These are phyloP conservation scores for Yarrowia sp. DNA, from an alignment of 805 yeast genomes.

Conservation along the genomic window DNA sequence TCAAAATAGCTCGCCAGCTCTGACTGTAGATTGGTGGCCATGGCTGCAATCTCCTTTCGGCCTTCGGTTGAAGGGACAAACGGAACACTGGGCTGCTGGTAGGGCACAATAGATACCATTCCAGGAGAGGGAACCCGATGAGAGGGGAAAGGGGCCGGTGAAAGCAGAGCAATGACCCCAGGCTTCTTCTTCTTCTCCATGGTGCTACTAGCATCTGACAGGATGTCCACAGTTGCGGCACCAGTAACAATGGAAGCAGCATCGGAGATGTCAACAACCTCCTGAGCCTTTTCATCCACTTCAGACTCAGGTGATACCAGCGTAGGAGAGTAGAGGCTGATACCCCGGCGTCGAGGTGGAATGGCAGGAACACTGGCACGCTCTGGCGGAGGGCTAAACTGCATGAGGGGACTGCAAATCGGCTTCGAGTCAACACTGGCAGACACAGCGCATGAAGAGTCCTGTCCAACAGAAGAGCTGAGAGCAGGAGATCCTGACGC, in stretches of 20 bases:
- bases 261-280: neutral
- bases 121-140: neutral
- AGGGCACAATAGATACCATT: neutral
- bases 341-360: neutral
- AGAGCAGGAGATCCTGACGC: neutral
- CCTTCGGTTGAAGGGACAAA: neutral
- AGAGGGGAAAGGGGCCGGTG: slow-evolving; percentile 7
- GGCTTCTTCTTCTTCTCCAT: neutral
- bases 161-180: neutral
- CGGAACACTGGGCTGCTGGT: neutral
- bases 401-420: neutral
- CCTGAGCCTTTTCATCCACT: neutral
- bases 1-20: slow-evolving; percentile 7
- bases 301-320: slow-evolving; percentile 6
- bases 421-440: neutral
- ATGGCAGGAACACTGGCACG: neutral
- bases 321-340: neutral
- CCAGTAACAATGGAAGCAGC: neutral
- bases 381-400: neutral
- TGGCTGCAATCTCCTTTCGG: slow-evolving; percentile 18
- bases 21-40: slow-evolving; percentile 5
- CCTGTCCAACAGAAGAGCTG: neutral
- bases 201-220: neutral
- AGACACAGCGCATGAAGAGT: neutral
- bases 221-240: neutral